A percentile compares a stretch with the other conserved stretches of the same genome.
These are phyloP conservation scores for Venturia pyrina DNA, from an alignment of 2,329 filamentous ascomycete species.

Conservation along the genomic window DNA sequence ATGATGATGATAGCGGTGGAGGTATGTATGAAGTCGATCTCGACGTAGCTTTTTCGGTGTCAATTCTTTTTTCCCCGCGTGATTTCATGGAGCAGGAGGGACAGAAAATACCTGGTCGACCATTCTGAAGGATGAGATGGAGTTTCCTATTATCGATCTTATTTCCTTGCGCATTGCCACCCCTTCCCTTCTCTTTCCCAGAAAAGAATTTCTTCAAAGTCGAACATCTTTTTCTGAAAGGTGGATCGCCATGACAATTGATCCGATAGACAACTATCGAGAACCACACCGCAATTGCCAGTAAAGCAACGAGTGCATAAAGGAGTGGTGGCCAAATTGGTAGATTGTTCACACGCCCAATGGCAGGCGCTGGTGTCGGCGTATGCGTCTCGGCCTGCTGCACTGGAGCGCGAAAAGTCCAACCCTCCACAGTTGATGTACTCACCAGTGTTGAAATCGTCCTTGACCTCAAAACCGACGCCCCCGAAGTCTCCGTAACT, in stretches of 20 bases:
- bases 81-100: neutral
- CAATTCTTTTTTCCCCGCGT: neutral
- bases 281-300: neutral
- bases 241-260: neutral
- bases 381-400: neutral
- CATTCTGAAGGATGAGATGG: neutral
- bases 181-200: neutral
- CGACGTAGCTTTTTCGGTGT: neutral
- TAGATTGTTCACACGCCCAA: neutral
- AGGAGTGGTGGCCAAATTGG: neutral
- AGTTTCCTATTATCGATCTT: neutral
- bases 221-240: neutral
- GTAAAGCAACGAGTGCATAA: neutral
- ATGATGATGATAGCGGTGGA: too few species aligned
- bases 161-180: neutral
- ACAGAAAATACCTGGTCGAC: neutral
- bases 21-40: neutral
- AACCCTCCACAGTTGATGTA: neutral
- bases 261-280: neutral
- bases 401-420: neutral
- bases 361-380: neutral
- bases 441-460: neutral
- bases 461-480: neutral
- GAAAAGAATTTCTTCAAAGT: neutral
- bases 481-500: neutral